Evolutionary conservation across 2,329 filamentous ascomycete genomes (phyloP).

Genomic region (Fusarium tricinctum): DNA sequence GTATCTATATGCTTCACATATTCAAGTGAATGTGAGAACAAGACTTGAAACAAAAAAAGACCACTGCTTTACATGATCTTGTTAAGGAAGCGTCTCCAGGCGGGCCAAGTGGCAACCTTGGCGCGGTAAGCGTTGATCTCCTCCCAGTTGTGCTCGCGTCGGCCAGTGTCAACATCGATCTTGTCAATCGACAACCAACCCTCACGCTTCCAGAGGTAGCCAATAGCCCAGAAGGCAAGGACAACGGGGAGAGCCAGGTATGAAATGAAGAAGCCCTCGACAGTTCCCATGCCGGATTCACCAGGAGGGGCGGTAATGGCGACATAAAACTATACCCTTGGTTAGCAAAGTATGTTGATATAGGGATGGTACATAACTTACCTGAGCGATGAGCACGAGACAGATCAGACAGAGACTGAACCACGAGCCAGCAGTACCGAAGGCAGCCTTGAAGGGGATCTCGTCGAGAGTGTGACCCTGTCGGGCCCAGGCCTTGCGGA

Average conservation of each 20-base stretch:
- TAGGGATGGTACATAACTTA: conserved; percentile 50
- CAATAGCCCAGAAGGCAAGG: conserved; percentile 67
- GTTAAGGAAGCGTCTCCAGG: conserved; percentile 61
- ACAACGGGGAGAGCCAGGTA: conserved; percentile 70
- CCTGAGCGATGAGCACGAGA: conserved; percentile 68
- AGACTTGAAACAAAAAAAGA: neutral
- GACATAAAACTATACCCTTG: conserved; percentile 61
- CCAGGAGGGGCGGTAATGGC: conserved; percentile 59
- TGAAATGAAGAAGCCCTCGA: conserved; percentile 67
- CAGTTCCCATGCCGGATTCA: conserved; percentile 55
- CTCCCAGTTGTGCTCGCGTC: conserved; percentile 76
- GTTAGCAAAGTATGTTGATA: conserved; percentile 15
- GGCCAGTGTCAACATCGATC: conserved; percentile 77
- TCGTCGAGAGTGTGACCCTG: conserved; percentile 74
- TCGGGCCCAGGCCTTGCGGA: conserved; percentile 71
- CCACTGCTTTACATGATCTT: conserved; percentile 55
- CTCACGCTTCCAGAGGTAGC: conserved; percentile 76
- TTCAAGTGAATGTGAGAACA: neutral
- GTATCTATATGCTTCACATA: conserved; percentile 3
- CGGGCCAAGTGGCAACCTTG: conserved; percentile 64
- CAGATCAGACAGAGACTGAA: conserved; percentile 71
- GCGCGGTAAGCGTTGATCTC: conserved; percentile 69
- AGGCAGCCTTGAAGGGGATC: conserved; percentile 73
- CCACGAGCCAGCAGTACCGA: conserved; percentile 74
- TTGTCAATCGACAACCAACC: conserved; percentile 70